These are phyloP conservation scores for Vinca minor DNA, from an alignment of 257 asterid species.

Conservation along the genomic window DNA sequence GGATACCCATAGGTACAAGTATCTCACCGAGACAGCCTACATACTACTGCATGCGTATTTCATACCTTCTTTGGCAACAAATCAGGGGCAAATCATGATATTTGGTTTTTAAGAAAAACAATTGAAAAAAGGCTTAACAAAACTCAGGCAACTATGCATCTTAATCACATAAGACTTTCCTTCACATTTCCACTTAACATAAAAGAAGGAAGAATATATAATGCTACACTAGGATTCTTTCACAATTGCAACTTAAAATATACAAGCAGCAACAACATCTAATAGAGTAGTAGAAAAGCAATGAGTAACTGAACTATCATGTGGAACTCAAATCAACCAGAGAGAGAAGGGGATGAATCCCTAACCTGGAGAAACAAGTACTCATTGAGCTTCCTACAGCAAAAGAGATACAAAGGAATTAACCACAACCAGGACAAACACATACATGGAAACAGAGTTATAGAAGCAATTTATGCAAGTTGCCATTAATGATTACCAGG, in stretches of 20 bases:
- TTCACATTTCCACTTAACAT: not conserved
- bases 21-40: not conserved
- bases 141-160: not conserved
- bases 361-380: slow-evolving; percentile 58
- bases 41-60: not conserved
- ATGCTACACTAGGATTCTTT: not conserved
- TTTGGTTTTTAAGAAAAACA: not conserved
- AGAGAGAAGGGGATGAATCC: slow-evolving; percentile 2
- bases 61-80: not conserved
- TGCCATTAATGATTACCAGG: slow-evolving; percentile 33
- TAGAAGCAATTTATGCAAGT: slow-evolving; percentile 1
- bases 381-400: slow-evolving; percentile 40
- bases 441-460: not conserved
- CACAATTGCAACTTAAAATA: not conserved
- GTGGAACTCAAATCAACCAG: not conserved
- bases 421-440: not conserved
- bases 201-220: not conserved
- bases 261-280: not conserved
- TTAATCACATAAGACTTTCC: not conserved
- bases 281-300: not conserved
- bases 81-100: not conserved
- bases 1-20: not conserved
- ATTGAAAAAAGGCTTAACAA: not conserved
- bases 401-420: slow-evolving; percentile 15
- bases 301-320: not conserved